Evolutionary conservation across 2,329 filamentous ascomycete genomes (phyloP).

Genomic region (Hirsutella thompsonii): DNA sequence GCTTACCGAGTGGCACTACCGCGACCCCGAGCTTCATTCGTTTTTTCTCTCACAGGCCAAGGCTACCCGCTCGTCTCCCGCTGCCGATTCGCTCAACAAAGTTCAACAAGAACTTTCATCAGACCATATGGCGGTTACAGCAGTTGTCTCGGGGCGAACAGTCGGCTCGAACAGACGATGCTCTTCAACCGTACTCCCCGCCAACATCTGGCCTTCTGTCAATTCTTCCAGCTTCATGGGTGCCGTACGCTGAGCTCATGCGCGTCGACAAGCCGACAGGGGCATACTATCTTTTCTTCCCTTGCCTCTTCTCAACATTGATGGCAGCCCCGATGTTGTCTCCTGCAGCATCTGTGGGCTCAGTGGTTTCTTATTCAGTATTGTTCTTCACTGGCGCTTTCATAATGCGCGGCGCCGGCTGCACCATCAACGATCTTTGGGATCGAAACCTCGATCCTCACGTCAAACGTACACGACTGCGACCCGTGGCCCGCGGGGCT

Average conservation of each 20-base stretch:
- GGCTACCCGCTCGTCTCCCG: background rate
- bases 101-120: constrained; percentile 11
- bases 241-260: constrained; percentile 73
- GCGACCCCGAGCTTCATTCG: background rate
- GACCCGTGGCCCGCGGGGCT: constrained; percentile 71
- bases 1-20: background rate
- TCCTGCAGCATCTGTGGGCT: constrained; percentile 45
- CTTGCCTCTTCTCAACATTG: constrained; percentile 73
- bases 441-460: constrained; percentile 77
- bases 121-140: constrained; percentile 8
- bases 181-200: constrained; percentile 40
- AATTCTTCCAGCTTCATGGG: constrained; percentile 51
- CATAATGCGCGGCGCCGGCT: constrained; percentile 79
- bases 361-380: constrained; percentile 49
- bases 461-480: constrained; percentile 60
- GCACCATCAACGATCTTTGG: constrained; percentile 84
- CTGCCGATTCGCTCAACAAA: constrained; percentile 1
- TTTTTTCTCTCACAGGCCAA: background rate
- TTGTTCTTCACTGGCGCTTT: constrained; percentile 68
- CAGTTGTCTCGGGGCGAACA: constrained; percentile 2
- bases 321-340: constrained; percentile 59
- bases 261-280: constrained; percentile 72
- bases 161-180: background rate
- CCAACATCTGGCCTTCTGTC: constrained; percentile 61
- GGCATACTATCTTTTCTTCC: constrained; percentile 76